A percentile compares a stretch with the other conserved stretches of the same genome.
These are phyloP conservation scores for Closterium sp. DNA, from an alignment of 139 green algal species.

Conservation along the genomic window DNA sequence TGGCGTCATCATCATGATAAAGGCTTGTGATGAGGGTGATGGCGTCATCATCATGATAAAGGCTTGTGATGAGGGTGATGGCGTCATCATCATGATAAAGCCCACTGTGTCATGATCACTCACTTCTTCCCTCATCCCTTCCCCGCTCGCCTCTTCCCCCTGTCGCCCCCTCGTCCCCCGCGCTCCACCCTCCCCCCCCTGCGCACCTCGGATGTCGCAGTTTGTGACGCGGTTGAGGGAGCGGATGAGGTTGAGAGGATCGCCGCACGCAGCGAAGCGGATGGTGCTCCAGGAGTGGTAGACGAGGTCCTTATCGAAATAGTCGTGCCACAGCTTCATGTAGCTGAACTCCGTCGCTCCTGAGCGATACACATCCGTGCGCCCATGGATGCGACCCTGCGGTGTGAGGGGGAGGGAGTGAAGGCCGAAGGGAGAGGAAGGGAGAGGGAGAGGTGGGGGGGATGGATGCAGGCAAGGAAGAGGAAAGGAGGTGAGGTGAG, in stretches of 20 bases:
- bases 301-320: neutral
- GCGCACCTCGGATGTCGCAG: neutral
- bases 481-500: too few species aligned
- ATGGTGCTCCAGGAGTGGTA: neutral
- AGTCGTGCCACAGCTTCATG: neutral
- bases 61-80: too few species aligned
- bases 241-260: neutral
- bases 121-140: neutral
- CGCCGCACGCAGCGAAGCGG: neutral
- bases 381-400: neutral
- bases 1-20: too few species aligned
- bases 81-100: too few species aligned
- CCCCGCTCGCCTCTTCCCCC: too few species aligned
- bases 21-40: too few species aligned
- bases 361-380: neutral
- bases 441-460: neutral
- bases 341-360: neutral
- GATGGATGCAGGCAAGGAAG: neutral
- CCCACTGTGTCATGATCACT: too few species aligned
- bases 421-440: neutral
- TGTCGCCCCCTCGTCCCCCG: too few species aligned
- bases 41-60: too few species aligned
- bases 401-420: too few species aligned
- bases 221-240: neutral
- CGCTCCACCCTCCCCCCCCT: too few species aligned